These are phyloP conservation scores for Hordeum marinum DNA, from an alignment of 176 grass and related monocot species.

Conservation along the genomic window DNA sequence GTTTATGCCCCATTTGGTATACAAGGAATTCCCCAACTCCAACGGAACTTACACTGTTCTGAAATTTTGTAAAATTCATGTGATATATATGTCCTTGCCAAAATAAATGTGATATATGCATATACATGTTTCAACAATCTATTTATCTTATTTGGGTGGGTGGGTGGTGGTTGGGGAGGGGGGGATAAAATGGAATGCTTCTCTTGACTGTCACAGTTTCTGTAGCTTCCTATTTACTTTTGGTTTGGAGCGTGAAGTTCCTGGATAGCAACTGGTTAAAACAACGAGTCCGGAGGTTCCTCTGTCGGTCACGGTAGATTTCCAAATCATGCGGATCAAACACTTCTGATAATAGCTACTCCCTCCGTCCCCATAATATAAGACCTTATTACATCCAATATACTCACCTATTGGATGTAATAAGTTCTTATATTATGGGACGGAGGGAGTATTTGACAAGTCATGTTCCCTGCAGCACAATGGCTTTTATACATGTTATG, in stretches of 20 bases:
- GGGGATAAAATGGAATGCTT: neutral
- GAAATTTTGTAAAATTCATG: neutral
- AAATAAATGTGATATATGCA: neutral
- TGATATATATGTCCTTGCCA: neutral
- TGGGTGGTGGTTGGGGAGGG: too few species aligned
- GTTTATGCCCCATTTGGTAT: neutral
- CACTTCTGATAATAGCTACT: neutral
- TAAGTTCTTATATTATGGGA: too few species aligned
- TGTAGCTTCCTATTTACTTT: neutral
- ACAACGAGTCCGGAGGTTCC: neutral
- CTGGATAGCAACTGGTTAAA: neutral
- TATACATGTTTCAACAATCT: neutral
- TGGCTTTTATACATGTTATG: neutral
- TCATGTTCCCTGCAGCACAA: neutral
- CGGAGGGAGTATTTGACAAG: neutral
- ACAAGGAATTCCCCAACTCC: neutral
- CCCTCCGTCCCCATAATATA: too few species aligned
- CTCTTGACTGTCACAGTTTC: neutral
- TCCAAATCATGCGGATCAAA: neutral
- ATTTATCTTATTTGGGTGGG: neutral
- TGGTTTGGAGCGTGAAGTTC: neutral
- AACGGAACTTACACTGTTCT: neutral
- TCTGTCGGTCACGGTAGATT: neutral
- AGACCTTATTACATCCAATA: too few species aligned
- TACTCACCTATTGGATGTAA: too few species aligned